Evolutionary conservation across 257 asterid species (phyloP).

Genomic region (Dorcoceras hygrometricum): DNA sequence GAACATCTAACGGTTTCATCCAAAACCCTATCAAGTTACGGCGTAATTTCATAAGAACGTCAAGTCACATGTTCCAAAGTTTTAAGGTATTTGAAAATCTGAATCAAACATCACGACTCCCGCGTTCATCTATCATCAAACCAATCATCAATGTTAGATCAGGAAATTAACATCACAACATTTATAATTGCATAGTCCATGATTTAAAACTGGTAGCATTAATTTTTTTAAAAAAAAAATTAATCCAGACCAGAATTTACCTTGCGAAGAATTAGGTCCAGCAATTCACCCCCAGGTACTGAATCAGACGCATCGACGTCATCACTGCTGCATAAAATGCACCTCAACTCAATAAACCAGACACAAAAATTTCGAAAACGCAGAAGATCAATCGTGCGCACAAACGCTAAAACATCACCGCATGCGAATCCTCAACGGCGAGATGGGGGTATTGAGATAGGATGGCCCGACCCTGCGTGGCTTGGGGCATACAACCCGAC

Average conservation of each 20-base stretch:
- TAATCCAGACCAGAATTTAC: conserved; percentile 17
- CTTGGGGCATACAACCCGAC: conserved; percentile 35
- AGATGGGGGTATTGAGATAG: conserved; percentile 22
- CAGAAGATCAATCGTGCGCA: no score
- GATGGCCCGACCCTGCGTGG: conserved; percentile 33
- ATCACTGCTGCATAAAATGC: conserved; percentile 28
- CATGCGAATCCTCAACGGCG: conserved; percentile 28
- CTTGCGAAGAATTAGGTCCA: conserved; percentile 31
- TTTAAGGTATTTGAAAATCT: no score
- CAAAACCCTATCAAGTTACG: neutral
- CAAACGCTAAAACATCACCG: conserved; percentile 8
- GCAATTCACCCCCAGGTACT: conserved; percentile 31
- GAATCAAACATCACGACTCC: no score
- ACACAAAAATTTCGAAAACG: conserved; percentile 4
- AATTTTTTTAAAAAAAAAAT: no score
- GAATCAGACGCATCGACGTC: conserved; percentile 35
- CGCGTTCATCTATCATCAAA: neutral
- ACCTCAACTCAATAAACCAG: conserved; percentile 10
- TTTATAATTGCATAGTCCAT: no score
- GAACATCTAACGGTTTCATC: neutral
- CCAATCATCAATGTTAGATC: neutral
- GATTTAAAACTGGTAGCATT: neutral
- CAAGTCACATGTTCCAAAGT: neutral
- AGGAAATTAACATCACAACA: neutral
- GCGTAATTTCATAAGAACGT: neutral